These are phyloP conservation scores for Talaromyces trachyspermus DNA, from an alignment of 495 filamentous ascomycete genomes.

Conservation along the genomic window DNA sequence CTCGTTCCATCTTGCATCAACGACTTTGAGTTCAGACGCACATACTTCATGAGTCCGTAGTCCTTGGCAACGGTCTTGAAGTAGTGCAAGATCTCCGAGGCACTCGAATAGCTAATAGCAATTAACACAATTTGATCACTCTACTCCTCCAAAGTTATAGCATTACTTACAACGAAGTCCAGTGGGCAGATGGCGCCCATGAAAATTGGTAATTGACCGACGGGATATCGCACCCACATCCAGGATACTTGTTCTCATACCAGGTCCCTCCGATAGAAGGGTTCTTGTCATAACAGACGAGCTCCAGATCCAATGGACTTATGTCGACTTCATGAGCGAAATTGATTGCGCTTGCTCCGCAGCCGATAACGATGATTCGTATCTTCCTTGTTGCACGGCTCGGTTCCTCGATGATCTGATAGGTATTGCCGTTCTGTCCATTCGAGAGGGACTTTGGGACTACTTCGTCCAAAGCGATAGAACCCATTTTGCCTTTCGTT, in stretches of 20 bases:
- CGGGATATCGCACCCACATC: conserved; percentile 37
- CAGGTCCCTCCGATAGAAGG: conserved; percentile 41
- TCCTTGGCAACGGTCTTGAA: conserved; percentile 23
- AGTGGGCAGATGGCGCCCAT: conserved; percentile 31
- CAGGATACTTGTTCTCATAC: conserved; percentile 57
- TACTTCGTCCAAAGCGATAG: neutral
- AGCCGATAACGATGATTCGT: conserved; percentile 32
- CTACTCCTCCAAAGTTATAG: too few species aligned
- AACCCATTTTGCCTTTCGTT: neutral
- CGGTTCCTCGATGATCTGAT: conserved; percentile 30
- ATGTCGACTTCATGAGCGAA: conserved; percentile 32
- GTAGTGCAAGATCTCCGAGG: conserved; percentile 43
- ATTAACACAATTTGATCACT: too few species aligned
- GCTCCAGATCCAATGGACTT: conserved; percentile 25
- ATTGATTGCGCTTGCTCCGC: conserved; percentile 31
- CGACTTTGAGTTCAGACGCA: conserved; percentile 34
- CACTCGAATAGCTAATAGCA: conserved; percentile 27
- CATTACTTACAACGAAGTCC: conserved; percentile 47
- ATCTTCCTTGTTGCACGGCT: conserved; percentile 25
- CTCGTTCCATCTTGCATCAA: conserved; percentile 32
- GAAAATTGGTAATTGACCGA: conserved; percentile 28
- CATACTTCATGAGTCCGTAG: conserved; percentile 32
- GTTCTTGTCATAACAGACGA: conserved; percentile 40
- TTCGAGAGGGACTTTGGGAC: neutral
- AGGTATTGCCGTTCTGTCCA: conserved; percentile 8